Conservation (phyloP, 495 filamentous ascomycete species). For the Echria macrotheca region DNA sequence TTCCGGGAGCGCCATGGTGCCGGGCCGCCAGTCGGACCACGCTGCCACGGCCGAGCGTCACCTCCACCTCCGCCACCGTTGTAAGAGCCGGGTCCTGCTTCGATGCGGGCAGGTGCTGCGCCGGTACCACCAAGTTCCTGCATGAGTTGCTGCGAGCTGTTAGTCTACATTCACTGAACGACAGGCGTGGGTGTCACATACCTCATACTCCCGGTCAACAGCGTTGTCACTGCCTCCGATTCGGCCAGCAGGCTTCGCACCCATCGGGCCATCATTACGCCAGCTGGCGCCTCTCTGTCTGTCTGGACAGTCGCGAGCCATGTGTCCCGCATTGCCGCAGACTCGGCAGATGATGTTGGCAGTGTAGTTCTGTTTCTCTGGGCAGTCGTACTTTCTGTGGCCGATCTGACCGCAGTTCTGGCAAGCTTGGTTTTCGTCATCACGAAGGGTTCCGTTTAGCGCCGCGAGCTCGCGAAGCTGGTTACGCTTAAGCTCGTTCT, state of each 20-base stretch:
- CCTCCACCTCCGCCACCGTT: slow-evolving; percentile 37
- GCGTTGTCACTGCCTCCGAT: slow-evolving; percentile 74
- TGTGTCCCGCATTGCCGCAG: slow-evolving; percentile 60
- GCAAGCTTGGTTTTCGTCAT: slow-evolving; percentile 98
- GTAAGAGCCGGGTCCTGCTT: slow-evolving; percentile 68
- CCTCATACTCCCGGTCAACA: slow-evolving; percentile 91
- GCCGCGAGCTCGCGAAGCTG: slow-evolving; percentile 96
- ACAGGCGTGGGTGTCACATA: slow-evolving; percentile 38
- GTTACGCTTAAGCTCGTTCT: slow-evolving; percentile 97
- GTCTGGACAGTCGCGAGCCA: slow-evolving; percentile 67
- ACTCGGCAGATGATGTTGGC: slow-evolving; percentile 99
- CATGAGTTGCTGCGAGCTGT: slow-evolving; percentile 77
- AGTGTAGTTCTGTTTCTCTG: slow-evolving; percentile 94
- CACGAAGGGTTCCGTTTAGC: slow-evolving; percentile 94
- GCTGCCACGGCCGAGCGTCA: slow-evolving; percentile 82
- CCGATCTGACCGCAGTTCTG: slow-evolving; percentile 99
- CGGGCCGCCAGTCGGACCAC: slow-evolving; percentile 78
- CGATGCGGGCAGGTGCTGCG: slow-evolving; percentile 72
- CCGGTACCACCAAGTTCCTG: slow-evolving; percentile 77
- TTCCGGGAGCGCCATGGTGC: slow-evolving; percentile 65
- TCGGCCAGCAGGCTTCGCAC: slow-evolving; percentile 48
- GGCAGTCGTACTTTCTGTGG: slow-evolving; percentile 98
- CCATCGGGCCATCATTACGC: slow-evolving; percentile 65
- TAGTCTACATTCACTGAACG: slow-evolving; percentile 22
- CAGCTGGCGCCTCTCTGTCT: slow-evolving; percentile 83